phyloP scores from a whole-genome alignment of 164 flowering plant species.

The Echeveria elegans region DNA sequence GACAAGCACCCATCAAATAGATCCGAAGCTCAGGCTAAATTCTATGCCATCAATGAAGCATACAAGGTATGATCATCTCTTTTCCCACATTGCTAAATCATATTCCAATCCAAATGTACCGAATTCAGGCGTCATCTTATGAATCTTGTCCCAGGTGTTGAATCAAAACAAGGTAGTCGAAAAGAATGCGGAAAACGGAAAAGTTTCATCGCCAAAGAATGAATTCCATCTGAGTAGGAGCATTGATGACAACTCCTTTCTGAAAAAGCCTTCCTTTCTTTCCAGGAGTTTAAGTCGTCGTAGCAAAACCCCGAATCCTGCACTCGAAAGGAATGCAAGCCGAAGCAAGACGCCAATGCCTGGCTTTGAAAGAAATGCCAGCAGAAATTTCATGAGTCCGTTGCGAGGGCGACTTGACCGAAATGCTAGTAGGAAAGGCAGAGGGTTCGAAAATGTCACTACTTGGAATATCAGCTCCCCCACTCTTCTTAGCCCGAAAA shows the following conservation, averaged over 20 bases:
- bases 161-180: constrained; percentile 18
- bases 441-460: not conserved
- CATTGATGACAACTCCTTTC: constrained; percentile 15
- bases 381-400: too few relatives aligned
- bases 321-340: not conserved
- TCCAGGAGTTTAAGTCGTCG: constrained; percentile 22
- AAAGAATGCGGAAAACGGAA: not conserved
- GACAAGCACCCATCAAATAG: constrained; percentile 18
- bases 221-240: not conserved
- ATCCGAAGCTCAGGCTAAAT: constrained; percentile 17
- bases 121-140: too few relatives aligned
- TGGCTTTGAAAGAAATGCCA: not conserved
- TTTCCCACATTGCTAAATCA: too few relatives aligned
- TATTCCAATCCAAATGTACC: too few relatives aligned
- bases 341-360: not conserved
- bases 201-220: not conserved
- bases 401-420: too few relatives aligned
- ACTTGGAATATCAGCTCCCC: constrained; percentile 10
- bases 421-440: not conserved
- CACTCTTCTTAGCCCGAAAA: not conserved
- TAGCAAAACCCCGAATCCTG: constrained; percentile 17
- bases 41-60: constrained; percentile 21
- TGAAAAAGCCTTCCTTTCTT: constrained; percentile 15
- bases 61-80: constrained; percentile 18
- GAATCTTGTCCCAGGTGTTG: constrained; percentile 10